A percentile compares a stretch with the other conserved stretches of the same genome.
Evolutionary conservation across 164 flowering plant species (phyloP).

Genomic region (Chloranthus sessilifolius): DNA sequence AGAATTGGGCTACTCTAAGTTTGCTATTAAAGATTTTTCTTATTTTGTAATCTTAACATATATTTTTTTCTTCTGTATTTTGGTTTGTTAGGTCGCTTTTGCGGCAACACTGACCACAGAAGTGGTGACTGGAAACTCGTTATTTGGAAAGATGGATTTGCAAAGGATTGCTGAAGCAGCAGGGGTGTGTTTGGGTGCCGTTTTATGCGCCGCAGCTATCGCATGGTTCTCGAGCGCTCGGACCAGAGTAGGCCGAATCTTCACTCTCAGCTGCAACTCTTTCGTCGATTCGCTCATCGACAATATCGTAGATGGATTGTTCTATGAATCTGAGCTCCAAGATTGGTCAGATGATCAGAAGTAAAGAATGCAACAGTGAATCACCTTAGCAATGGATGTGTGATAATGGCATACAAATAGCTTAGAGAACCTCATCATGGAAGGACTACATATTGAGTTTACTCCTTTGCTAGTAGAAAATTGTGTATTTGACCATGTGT

Average conservation of each 20-base stretch:
- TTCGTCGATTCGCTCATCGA: constrained; percentile 81
- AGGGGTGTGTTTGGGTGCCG: constrained; percentile 58
- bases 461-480: no score
- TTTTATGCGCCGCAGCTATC: constrained; percentile 55
- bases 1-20: no score
- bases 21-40: background rate
- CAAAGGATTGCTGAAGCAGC: constrained; percentile 51
- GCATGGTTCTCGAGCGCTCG: constrained; percentile 76
- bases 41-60: no score
- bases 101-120: constrained; percentile 67
- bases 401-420: no score
- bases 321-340: constrained; percentile 50
- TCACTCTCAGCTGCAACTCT: constrained; percentile 54
- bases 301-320: constrained; percentile 73
- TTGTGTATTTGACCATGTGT: no score
- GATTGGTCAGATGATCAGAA: constrained; percentile 77
- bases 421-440: no score
- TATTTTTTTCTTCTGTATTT: background rate
- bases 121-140: constrained; percentile 62
- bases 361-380: no score
- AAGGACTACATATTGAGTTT: no score
- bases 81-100: constrained; percentile 49
- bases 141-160: constrained; percentile 74
- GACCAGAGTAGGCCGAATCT: constrained; percentile 56
- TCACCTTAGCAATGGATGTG: no score